Conservation (phyloP, 2,329 filamentous ascomycete species). For the Trichoderma breve region DNA sequence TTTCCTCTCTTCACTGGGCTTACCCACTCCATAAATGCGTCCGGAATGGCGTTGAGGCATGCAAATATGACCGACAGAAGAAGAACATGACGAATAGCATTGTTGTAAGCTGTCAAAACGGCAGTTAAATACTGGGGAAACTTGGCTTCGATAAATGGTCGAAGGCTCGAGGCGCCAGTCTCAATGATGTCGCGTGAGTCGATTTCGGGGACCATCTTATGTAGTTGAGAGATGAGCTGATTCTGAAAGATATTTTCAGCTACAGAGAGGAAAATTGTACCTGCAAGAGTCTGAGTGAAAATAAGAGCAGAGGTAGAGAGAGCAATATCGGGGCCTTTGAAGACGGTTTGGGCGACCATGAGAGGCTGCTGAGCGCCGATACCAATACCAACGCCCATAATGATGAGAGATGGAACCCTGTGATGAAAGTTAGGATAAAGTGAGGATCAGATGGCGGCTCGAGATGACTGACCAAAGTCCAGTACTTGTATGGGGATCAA, state of each 20-base stretch:
- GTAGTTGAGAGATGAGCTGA: constrained; percentile 9
- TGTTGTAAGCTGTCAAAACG: background rate
- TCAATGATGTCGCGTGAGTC: constrained; percentile 10
- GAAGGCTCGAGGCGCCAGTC: constrained; percentile 3
- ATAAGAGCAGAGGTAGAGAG: constrained; percentile 17
- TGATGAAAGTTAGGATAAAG: background rate
- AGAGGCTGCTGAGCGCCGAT: constrained; percentile 33
- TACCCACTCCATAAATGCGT: background rate
- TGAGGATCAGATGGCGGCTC: background rate
- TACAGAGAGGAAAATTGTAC: constrained; percentile 18
- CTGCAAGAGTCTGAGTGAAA: constrained; percentile 14
- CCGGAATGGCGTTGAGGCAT: background rate
- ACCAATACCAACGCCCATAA: constrained; percentile 41
- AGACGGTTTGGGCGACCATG: constrained; percentile 19
- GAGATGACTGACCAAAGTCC: background rate
- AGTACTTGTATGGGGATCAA: constrained; percentile 32
- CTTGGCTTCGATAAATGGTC: background rate
- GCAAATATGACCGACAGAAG: background rate
- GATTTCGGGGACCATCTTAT: constrained; percentile 16
- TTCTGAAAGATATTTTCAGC: constrained; percentile 19
- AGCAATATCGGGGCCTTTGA: constrained; percentile 19
- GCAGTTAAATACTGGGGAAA: background rate
- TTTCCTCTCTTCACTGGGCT: background rate
- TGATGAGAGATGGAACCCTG: background rate
- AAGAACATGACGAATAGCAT: background rate